A percentile compares a stretch with the other conserved stretches of the same genome.
These are phyloP conservation scores for Wickerhamomyces mucosus DNA, from an alignment of 805 yeast species.

Conservation along the genomic window DNA sequence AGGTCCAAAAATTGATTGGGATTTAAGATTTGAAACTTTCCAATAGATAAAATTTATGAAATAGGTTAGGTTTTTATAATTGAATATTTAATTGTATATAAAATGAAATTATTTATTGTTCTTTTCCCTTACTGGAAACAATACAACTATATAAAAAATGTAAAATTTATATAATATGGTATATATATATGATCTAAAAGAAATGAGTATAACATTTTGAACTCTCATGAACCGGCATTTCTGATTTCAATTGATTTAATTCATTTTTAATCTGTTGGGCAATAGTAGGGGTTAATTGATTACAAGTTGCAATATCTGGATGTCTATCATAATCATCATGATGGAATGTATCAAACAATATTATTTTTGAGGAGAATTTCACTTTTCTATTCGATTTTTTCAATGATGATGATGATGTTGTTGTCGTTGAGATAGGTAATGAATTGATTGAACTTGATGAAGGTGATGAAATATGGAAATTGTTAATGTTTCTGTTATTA, in stretches of 20 bases:
- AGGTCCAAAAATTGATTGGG: conserved; percentile 95
- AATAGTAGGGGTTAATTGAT: conserved; percentile 75
- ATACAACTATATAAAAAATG: too few species aligned
- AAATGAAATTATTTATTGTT: too few species aligned
- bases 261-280: conserved; percentile 85
- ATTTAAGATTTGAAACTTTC: conserved; percentile 66
- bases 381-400: conserved; percentile 23
- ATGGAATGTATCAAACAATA: conserved; percentile 77
- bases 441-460: conserved; percentile 15
- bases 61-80: too few species aligned
- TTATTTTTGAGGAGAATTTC: conserved; percentile 70
- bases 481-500: too few species aligned
- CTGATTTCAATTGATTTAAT: conserved; percentile 65
- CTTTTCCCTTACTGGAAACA: too few species aligned
- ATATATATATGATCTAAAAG: conserved; percentile 35
- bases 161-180: too few species aligned
- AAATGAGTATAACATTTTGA: conserved; percentile 81
- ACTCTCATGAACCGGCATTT: conserved; percentile 76
- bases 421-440: background rate
- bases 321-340: conserved; percentile 84
- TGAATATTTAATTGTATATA: too few species aligned
- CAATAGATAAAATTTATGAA: too few species aligned
- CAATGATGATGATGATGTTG: background rate
- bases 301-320: conserved; percentile 89
- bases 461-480: conserved; percentile 21